Evolutionary conservation across 192 early-diverging fungal species (phyloP).

Genomic region (Chytriomyces hyalinus): DNA sequence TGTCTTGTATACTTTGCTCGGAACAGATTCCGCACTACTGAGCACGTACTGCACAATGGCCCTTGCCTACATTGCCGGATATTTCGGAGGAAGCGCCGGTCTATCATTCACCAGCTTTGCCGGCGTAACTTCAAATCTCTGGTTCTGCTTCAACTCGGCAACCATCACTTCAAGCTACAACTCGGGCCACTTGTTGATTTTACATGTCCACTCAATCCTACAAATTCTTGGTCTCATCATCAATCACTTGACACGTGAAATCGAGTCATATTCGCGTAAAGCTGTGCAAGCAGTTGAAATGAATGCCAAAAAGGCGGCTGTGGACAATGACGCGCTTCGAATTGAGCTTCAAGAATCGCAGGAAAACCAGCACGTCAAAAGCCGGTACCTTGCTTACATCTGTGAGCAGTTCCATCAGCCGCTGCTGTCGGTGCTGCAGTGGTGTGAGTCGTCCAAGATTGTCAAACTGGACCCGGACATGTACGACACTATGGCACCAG

Average conservation of each 20-base stretch:
- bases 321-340: not conserved
- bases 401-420: constrained; percentile 30
- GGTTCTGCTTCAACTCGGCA: constrained; percentile 3
- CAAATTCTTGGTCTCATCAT: constrained; percentile 9
- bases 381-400: not conserved
- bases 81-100: constrained; percentile 20
- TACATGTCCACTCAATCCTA: constrained; percentile 22
- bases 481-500: not conserved
- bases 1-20: not conserved
- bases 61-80: constrained; percentile 14
- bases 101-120: constrained; percentile 3
- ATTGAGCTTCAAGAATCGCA: not conserved
- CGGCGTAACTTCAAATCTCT: constrained; percentile 3
- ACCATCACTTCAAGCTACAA: not conserved
- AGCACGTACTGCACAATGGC: not conserved
- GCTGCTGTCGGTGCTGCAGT: constrained; percentile 3
- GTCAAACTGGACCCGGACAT: not conserved
- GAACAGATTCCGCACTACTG: not conserved
- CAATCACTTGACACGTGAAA: not conserved
- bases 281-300: not conserved
- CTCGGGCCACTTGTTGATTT: constrained; percentile 1
- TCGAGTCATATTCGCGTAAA: not conserved
- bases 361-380: not conserved
- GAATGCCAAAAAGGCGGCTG: not conserved
- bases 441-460: constrained; percentile 3